Conservation (phyloP, 495 filamentous ascomycete genomes). For the Neurospora cerealis region DNA sequence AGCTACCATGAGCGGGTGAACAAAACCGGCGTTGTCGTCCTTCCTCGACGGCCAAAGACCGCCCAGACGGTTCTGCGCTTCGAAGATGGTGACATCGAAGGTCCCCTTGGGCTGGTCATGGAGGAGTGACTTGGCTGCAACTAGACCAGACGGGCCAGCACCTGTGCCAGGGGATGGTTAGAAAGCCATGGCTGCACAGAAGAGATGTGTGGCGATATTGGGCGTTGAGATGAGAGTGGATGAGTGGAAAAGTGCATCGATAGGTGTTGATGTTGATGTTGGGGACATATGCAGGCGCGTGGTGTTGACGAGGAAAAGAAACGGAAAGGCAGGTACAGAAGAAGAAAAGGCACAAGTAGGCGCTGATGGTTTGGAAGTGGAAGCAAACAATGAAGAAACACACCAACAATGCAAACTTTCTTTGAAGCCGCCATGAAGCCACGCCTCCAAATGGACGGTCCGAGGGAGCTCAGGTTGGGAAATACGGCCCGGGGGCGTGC, state of each 20-base stretch:
- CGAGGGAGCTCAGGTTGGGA: neutral
- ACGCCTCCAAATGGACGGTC: neutral
- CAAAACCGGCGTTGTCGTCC: slow-evolving; percentile 31
- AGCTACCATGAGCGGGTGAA: slow-evolving; percentile 62
- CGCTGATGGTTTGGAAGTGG: neutral
- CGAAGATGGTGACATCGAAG: slow-evolving; percentile 64
- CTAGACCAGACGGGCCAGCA: slow-evolving; percentile 72
- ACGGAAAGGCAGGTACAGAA: neutral
- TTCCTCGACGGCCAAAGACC: slow-evolving; percentile 60
- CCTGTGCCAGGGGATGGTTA: slow-evolving; percentile 31
- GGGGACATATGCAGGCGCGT: neutral
- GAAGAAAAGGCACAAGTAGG: neutral
- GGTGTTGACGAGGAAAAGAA: neutral
- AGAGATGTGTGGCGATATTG: neutral
- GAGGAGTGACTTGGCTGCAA: slow-evolving; percentile 70
- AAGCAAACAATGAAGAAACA: slow-evolving; percentile 11
- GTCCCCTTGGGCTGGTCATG: slow-evolving; percentile 43
- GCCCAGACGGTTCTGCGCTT: slow-evolving; percentile 52
- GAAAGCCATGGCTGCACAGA: neutral
- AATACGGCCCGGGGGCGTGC: neutral
- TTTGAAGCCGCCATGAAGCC: slow-evolving; percentile 25
- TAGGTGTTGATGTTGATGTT: neutral
- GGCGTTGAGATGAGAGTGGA: neutral
- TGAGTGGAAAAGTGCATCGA: neutral
- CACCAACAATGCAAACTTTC: slow-evolving; percentile 60